A percentile compares a stretch with the other conserved stretches of the same genome.
Evolutionary conservation across 2,329 filamentous ascomycete species (phyloP).

Genomic region (Monosporascus cannonballus): DNA sequence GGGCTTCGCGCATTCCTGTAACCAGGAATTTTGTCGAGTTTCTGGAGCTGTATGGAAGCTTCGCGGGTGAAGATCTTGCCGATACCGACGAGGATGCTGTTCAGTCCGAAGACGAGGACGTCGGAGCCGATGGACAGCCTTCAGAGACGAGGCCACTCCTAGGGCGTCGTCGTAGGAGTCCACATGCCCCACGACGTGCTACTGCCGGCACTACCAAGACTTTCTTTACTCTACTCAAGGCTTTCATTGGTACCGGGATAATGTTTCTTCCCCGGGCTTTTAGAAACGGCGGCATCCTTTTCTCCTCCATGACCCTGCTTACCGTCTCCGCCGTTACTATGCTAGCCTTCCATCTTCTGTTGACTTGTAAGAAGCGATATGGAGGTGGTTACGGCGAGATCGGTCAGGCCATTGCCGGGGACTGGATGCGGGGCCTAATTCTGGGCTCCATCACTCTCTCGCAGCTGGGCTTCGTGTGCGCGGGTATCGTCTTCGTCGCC

Average conservation of each 20-base stretch:
- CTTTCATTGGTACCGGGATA: slow-evolving; percentile 74
- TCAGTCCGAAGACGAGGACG: slow-evolving; percentile 34
- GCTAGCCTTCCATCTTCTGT: slow-evolving; percentile 64
- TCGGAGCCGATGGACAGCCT: slow-evolving; percentile 28
- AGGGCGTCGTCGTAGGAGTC: slow-evolving; percentile 46
- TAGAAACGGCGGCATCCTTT: slow-evolving; percentile 70
- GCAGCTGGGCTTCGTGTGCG: slow-evolving; percentile 72
- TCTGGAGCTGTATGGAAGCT: slow-evolving; percentile 68
- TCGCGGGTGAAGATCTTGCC: slow-evolving; percentile 65
- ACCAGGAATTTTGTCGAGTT: slow-evolving; percentile 70
- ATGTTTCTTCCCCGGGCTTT: slow-evolving; percentile 76
- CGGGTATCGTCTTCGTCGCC: slow-evolving; percentile 71
- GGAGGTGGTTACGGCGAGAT: slow-evolving; percentile 72
- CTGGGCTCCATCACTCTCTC: slow-evolving; percentile 66
- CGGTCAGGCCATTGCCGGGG: slow-evolving; percentile 59
- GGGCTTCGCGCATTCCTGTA: slow-evolving; percentile 45
- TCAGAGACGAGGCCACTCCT: slow-evolving; percentile 56
- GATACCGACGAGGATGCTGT: slow-evolving; percentile 56
- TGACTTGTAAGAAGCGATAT: slow-evolving; percentile 58
- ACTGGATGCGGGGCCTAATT: slow-evolving; percentile 57
- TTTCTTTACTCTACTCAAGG: slow-evolving; percentile 73
- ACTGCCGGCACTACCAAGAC: slow-evolving; percentile 65
- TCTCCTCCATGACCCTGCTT: slow-evolving; percentile 64
- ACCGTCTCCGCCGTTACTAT: slow-evolving; percentile 60
- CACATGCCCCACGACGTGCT: slow-evolving; percentile 41